Evolutionary conservation across 139 green algal species (phyloP).

Genomic region (Chlamydomonas sp.): DNA sequence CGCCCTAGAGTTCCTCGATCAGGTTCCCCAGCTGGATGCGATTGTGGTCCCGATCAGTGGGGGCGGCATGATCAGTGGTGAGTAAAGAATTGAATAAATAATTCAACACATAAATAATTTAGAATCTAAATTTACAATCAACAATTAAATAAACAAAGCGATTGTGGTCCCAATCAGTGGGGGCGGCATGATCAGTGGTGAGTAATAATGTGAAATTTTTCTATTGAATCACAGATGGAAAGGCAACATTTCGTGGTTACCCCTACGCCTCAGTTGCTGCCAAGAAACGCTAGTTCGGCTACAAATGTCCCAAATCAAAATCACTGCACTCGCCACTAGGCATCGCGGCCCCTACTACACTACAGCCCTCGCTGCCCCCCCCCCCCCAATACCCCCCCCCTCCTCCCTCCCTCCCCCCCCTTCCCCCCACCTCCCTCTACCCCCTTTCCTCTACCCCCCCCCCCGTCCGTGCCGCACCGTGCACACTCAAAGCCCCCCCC

Average conservation of each 20-base stretch:
- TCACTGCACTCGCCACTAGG: too few species aligned
- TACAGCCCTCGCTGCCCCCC: too few species aligned
- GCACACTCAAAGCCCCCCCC: too few species aligned
- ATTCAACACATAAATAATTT: neutral
- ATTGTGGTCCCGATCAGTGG: neutral
- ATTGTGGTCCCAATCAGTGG: slow-evolving; percentile 73
- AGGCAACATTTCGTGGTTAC: neutral
- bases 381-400: too few species aligned
- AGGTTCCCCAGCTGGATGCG: slow-evolving; percentile 31
- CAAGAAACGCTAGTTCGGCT: too few species aligned
- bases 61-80: neutral
- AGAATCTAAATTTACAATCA: slow-evolving; percentile 27
- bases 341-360: too few species aligned
- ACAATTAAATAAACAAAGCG: slow-evolving; percentile 61
- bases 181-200: slow-evolving; percentile 63
- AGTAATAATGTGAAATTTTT: neutral
- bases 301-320: too few species aligned
- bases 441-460: too few species aligned
- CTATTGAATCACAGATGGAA: neutral
- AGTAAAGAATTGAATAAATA: neutral
- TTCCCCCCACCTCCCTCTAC: too few species aligned
- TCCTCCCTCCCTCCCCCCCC: too few species aligned
- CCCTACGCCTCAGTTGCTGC: neutral
- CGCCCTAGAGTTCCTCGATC: slow-evolving; percentile 72
- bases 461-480: too few species aligned